Conservation (phyloP, 306 rosid genomes). For the Casuarina equisetifolia region DNA sequence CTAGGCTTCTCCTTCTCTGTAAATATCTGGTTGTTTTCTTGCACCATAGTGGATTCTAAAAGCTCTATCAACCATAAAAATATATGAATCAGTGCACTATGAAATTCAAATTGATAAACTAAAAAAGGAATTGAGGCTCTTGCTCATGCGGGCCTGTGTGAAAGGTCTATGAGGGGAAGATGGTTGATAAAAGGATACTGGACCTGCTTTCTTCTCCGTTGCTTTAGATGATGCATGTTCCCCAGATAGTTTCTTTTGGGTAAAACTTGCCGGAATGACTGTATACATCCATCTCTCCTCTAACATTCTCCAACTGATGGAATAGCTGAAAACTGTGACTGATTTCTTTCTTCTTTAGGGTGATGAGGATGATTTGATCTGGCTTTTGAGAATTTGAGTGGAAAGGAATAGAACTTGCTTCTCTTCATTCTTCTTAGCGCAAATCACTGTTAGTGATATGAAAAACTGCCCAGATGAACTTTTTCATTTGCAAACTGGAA, state of each 20-base stretch:
- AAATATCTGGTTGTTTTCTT: background rate
- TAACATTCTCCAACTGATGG: background rate
- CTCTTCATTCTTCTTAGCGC: no score
- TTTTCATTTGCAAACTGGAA: background rate
- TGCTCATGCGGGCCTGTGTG: background rate
- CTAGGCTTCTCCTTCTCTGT: background rate
- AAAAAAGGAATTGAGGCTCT: no score
- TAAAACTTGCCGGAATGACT: background rate
- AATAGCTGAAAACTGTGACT: background rate
- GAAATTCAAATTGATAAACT: background rate
- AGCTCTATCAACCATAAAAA: no score
- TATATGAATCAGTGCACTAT: no score
- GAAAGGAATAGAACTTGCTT: no score
- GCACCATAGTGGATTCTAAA: background rate
- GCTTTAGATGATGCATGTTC: background rate
- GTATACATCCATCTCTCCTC: background rate
- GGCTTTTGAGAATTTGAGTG: no score
- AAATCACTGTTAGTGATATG: no score
- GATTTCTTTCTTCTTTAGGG: background rate
- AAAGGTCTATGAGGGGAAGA: background rate
- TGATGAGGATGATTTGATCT: background rate
- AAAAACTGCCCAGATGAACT: background rate
- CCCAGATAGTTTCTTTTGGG: background rate
- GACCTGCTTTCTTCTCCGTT: background rate
- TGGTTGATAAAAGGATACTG: background rate